A percentile compares a stretch with the other conserved stretches of the same genome.
These are phyloP conservation scores for Ceratocystis diversiconidia DNA, from an alignment of 2,329 filamentous ascomycete species.

Conservation along the genomic window DNA sequence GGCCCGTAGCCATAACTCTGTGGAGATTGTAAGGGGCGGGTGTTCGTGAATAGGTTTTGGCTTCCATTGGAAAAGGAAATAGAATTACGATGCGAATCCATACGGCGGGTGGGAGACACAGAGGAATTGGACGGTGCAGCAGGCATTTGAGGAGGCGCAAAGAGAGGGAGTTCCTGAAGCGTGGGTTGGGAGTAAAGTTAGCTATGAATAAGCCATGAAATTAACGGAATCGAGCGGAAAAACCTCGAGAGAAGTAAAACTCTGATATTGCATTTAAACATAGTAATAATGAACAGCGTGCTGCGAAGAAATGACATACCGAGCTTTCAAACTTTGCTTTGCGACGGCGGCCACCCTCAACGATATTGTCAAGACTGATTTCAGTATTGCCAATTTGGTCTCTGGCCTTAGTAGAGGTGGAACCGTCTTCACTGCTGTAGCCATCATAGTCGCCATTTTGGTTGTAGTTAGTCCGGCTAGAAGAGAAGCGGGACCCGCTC, in stretches of 20 bases:
- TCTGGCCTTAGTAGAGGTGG: constrained; percentile 60
- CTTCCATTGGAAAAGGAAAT: constrained; percentile 62
- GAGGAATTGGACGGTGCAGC: constrained; percentile 95
- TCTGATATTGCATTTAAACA: neutral
- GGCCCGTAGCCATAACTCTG: constrained; percentile 50
- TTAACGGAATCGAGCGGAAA: neutral
- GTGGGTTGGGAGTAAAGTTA: constrained; percentile 22
- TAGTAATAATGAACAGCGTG: neutral
- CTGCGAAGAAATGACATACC: constrained; percentile 44
- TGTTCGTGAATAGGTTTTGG: constrained; percentile 67
- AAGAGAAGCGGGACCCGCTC: constrained; percentile 40
- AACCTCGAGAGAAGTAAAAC: neutral
- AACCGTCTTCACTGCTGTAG: constrained; percentile 80
- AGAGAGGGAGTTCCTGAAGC: constrained; percentile 77
- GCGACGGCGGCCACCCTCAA: constrained; percentile 90
- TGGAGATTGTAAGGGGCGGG: constrained; percentile 67
- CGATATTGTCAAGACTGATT: constrained; percentile 95
- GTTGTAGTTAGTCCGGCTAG: constrained; percentile 32
- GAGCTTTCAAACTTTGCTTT: constrained; percentile 92
- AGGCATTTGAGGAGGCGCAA: constrained; percentile 86
- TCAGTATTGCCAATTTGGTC: constrained; percentile 88
- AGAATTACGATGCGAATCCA: constrained; percentile 55
- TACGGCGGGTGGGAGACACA: constrained; percentile 75
- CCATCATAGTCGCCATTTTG: constrained; percentile 54
- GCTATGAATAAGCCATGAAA: constrained; percentile 20